phyloP scores from a whole-genome alignment of 129 eudicot genomes.

The Kitagawia praeruptora region DNA sequence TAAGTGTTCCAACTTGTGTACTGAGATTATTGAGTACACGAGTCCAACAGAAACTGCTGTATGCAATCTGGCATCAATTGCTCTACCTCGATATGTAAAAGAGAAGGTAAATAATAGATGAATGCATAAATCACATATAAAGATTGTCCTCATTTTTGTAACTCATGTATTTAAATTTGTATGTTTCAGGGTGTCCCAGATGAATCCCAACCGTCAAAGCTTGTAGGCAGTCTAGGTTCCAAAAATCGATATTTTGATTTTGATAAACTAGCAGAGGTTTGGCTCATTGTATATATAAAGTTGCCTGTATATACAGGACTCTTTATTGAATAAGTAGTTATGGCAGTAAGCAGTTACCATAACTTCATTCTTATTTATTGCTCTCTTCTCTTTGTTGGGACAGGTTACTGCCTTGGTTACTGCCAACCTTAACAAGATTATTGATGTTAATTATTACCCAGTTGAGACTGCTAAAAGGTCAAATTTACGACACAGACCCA shows the following conservation, averaged over 20 bases:
- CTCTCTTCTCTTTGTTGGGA: constrained; percentile 1
- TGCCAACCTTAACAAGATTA: constrained; percentile 48
- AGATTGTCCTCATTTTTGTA: background rate
- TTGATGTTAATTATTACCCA: constrained; percentile 51
- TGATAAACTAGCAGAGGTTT: constrained; percentile 61
- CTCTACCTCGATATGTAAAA: constrained; percentile 52
- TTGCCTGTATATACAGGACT: background rate
- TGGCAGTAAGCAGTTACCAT: background rate
- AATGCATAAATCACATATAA: background rate
- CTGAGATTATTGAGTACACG: constrained; percentile 55
- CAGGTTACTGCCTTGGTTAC: constrained; percentile 46
- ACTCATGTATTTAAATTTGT: background rate
- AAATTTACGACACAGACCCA: constrained; percentile 56
- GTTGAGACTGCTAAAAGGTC: constrained; percentile 62
- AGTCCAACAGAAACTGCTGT: constrained; percentile 67
- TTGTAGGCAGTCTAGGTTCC: constrained; percentile 51
- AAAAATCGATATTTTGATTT: constrained; percentile 60
- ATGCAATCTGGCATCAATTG: constrained; percentile 61
- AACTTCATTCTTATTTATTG: background rate
- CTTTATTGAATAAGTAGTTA: too few relatives aligned
- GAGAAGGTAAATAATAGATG: constrained; percentile 32
- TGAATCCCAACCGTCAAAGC: constrained; percentile 57
- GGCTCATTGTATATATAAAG: background rate
- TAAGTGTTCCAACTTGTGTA: constrained; percentile 50
- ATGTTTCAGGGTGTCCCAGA: constrained; percentile 32